phyloP scores from a whole-genome alignment of 1,284 basidiomycete species.

The Volvariella surrecta region DNA sequence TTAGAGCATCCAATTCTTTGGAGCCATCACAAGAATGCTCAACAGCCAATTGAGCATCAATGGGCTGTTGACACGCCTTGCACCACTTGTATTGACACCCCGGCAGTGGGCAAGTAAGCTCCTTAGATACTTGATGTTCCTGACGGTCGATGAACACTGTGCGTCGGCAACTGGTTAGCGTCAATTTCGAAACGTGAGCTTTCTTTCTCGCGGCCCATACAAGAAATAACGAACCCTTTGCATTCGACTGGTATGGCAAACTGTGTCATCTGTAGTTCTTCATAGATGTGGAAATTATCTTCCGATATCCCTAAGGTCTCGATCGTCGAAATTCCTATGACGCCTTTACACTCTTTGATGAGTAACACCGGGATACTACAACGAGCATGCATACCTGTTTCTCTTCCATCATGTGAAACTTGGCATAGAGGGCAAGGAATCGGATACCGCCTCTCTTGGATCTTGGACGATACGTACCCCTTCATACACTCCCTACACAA shows the following conservation, averaged over 20 bases:
- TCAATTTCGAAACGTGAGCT: background rate
- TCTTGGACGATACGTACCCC: background rate
- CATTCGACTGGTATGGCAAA: background rate
- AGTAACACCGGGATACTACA: too few relatives aligned
- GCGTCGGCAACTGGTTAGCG: background rate
- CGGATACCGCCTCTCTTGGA: background rate
- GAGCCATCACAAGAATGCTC: conserved; percentile 22
- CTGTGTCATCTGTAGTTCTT: background rate
- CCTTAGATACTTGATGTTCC: conserved; percentile 1
- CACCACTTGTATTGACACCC: conserved; percentile 10
- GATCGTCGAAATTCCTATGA: background rate
- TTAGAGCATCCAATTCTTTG: conserved; percentile 38
- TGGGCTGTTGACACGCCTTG: conserved; percentile 10
- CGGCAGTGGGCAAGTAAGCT: conserved; percentile 9
- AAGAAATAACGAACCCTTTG: background rate
- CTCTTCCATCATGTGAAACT: background rate
- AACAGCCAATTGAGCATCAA: conserved; percentile 22
- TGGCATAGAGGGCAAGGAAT: background rate
- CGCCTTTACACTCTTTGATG: background rate
- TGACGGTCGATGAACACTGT: background rate
- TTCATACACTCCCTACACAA: background rate
- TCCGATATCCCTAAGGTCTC: background rate
- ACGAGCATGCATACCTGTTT: too few relatives aligned
- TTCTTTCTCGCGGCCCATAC: too few relatives aligned
- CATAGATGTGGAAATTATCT: background rate